These are phyloP conservation scores for Pseudogymnoascus sp. DNA, from an alignment of 2,329 filamentous ascomycete genomes.

Conservation along the genomic window DNA sequence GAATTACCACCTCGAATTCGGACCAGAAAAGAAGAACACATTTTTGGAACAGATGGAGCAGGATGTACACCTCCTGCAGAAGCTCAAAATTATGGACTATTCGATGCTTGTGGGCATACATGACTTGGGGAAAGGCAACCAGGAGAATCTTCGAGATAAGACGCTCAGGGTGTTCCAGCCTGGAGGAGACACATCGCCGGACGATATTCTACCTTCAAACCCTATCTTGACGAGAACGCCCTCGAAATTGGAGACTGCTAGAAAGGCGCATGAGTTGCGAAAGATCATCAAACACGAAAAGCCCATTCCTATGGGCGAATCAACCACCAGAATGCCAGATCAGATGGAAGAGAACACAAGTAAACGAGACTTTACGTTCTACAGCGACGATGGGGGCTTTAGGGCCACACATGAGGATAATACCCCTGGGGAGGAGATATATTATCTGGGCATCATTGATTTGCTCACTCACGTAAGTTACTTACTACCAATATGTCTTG, in stretches of 20 bases:
- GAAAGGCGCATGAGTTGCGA: constrained; percentile 83
- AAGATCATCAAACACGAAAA: constrained; percentile 90
- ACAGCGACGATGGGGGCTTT: constrained; percentile 89
- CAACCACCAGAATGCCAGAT: constrained; percentile 79
- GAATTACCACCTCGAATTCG: constrained; percentile 79
- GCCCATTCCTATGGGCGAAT: constrained; percentile 85
- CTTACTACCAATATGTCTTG: neutral
- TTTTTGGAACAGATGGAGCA: constrained; percentile 85
- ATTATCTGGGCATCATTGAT: constrained; percentile 97
- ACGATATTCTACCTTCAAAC: constrained; percentile 42
- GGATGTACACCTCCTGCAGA: constrained; percentile 81
- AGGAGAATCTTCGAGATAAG: constrained; percentile 85
- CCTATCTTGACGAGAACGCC: constrained; percentile 76
- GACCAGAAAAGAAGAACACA: constrained; percentile 76
- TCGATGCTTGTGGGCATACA: constrained; percentile 92
- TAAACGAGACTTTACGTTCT: constrained; percentile 72
- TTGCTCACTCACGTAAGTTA: constrained; percentile 86
- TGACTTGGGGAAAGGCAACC: constrained; percentile 82
- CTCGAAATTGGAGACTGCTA: constrained; percentile 84
- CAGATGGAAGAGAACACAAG: constrained; percentile 71
- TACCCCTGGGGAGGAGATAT: constrained; percentile 78
- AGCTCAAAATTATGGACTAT: constrained; percentile 96
- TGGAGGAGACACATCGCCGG: constrained; percentile 57
- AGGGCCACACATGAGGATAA: constrained; percentile 89
- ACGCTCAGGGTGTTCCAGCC: constrained; percentile 92